Evolutionary conservation across 106 monocot species (phyloP), one percentile per base, ranked within the genome.

Genomic region (Cymbidium sinense): DNA sequence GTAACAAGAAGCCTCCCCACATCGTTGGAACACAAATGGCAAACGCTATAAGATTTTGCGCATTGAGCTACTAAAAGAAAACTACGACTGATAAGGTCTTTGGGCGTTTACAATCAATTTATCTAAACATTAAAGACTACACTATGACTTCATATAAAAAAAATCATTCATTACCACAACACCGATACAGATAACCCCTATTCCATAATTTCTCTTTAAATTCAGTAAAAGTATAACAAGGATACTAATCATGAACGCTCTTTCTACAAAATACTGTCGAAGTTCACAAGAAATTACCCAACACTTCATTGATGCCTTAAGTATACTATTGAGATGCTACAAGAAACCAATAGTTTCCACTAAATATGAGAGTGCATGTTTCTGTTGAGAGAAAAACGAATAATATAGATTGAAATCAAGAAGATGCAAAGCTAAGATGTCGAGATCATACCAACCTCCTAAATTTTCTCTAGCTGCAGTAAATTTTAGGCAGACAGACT

Each of bases 401-500:
- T 13, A 12, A 13, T 67, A 33, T 2, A 30, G 6, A 13, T 13
- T 31, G 31, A 67, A 30, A 67, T 67, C 21, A 23, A 3, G 7
- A 58, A 58, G 5, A 58, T 6, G n/a, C 23, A 58, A 20, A 58
- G 20, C 15, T 47, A 47, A 15, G 13, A 47, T 47, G 13, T 58
- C 23, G 58, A 58, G 15, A 15, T 67, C 13, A 15, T 30, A 85
- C 86, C 19, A 44, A 95, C 95, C 92, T 86, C 92, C 90, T 81
- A 95, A 85, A 74, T 92, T 92, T 82, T 82, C 86, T 61, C 83
- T 84, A 37, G 71, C 70, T 54, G 88, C 88, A 54, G 82, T 81
- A 50, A 84, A 95, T 79, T 84, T 95, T n/a, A 95, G 78, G 33
- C 95, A 95, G n/a, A 77, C 79, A n/a, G 92, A 81, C 81, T 95